A percentile compares a stretch with the other conserved stretches of the same genome.
phyloP scores from a whole-genome alignment of 176 grass and related monocot species.

The Triticum urartu region DNA sequence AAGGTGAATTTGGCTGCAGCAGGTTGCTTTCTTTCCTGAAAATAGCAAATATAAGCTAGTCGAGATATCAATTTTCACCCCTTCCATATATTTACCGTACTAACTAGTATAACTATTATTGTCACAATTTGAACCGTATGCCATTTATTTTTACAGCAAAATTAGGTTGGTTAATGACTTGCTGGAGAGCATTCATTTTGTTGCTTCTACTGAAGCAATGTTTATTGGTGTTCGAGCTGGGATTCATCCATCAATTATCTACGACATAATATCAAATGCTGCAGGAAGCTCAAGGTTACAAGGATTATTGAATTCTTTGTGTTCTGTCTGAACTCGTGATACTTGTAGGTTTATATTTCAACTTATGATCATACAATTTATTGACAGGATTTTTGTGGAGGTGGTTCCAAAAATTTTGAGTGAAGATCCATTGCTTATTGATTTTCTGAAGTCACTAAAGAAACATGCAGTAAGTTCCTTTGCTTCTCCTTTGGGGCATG shows the following conservation, averaged over 20 bases:
- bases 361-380: neutral
- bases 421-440: slow-evolving; percentile 47
- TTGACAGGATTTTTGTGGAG: slow-evolving; percentile 80
- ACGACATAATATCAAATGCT: slow-evolving; percentile 97
- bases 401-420: slow-evolving; percentile 78
- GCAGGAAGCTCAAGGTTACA: slow-evolving; percentile 89
- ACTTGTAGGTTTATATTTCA: slow-evolving; percentile 10
- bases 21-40: slow-evolving; percentile 55
- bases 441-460: slow-evolving; percentile 52
- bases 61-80: neutral
- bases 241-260: slow-evolving; percentile 94
- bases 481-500: neutral
- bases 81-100: neutral
- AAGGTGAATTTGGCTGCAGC: slow-evolving; percentile 73
- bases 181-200: slow-evolving; percentile 84
- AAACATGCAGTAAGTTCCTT: slow-evolving; percentile 62
- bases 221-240: slow-evolving; percentile 93
- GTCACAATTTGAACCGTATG: neutral
- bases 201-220: slow-evolving; percentile 90
- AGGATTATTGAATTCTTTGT: slow-evolving; percentile 11
- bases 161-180: slow-evolving; percentile 82
- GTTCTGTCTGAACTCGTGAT: slow-evolving; percentile 5
- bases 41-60: neutral
- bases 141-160: slow-evolving; percentile 59
- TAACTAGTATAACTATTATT: slow-evolving; percentile 22